Conservation (phyloP, 306 rosid species). For the Inga leiocalycina region DNA sequence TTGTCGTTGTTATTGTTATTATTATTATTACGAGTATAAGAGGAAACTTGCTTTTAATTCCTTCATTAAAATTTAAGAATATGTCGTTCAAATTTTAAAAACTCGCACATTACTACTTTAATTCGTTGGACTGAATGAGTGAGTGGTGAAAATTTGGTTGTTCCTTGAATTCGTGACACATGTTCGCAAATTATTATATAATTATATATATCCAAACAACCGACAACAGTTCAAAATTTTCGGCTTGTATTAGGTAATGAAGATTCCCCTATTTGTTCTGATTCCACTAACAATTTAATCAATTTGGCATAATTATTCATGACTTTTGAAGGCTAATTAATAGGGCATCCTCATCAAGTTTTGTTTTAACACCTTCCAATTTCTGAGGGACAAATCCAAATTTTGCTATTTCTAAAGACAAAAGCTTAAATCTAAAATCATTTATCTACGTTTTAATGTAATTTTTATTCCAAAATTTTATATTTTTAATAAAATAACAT, state of each 20-base stretch:
- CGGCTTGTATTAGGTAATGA: conserved; percentile 21
- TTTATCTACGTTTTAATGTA: neutral
- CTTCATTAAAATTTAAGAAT: neutral
- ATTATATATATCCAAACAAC: neutral
- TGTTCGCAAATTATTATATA: neutral
- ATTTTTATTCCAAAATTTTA: neutral
- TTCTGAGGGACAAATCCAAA: neutral
- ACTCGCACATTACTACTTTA: neutral
- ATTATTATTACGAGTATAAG: neutral
- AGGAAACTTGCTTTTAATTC: neutral
- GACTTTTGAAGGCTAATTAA: neutral
- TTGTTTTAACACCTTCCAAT: conserved; percentile 25
- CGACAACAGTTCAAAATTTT: neutral
- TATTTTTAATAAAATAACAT: neutral
- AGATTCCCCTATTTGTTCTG: neutral
- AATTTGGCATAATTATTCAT: conserved; percentile 4
- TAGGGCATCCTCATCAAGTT: neutral
- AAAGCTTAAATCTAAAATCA: neutral
- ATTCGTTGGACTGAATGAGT: neutral
- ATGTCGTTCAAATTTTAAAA: neutral
- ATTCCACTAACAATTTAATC: neutral
- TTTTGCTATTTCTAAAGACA: neutral
- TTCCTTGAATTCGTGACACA: neutral
- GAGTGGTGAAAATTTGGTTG: neutral
- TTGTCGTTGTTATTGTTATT: neutral